A percentile compares a stretch with the other conserved stretches of the same genome.
These are phyloP conservation scores for Parachlorella kessleri DNA, from an alignment of 139 green algal genomes.

Conservation along the genomic window DNA sequence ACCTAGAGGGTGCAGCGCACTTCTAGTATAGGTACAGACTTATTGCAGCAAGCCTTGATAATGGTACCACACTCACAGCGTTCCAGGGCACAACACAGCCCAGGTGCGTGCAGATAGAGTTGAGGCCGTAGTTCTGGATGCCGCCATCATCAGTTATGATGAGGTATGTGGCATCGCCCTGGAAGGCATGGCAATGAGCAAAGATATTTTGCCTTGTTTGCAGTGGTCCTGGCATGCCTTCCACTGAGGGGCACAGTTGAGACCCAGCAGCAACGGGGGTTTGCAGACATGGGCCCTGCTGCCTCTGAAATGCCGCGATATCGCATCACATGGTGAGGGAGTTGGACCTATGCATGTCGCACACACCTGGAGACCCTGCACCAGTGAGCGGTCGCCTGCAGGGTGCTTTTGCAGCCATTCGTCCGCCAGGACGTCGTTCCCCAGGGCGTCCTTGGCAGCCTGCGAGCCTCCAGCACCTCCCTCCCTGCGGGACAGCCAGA, in stretches of 20 bases:
- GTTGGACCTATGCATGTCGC: neutral
- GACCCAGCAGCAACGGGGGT: neutral
- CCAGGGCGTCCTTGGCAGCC: conserved; percentile 94
- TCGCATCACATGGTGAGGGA: neutral
- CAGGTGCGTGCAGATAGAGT: conserved; percentile 99
- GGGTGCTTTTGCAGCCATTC: conserved; percentile 90
- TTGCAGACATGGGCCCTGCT: neutral
- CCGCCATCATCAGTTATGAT: conserved; percentile 77
- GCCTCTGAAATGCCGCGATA: neutral
- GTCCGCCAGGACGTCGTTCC: conserved; percentile 83
- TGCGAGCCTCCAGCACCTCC: conserved; percentile 78
- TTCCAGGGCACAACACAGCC: conserved; percentile 99
- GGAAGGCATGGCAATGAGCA: conserved; percentile 17
- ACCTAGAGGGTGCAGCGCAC: too few species aligned
- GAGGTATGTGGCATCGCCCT: conserved; percentile 98
- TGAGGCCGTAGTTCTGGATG: conserved; percentile 95
- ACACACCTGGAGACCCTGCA: conserved; percentile 94
- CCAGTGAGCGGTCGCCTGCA: conserved; percentile 80
- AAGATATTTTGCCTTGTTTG: too few species aligned
- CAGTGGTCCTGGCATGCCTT: too few species aligned
- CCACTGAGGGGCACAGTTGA: too few species aligned
- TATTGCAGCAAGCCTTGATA: too few species aligned
- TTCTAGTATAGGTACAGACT: too few species aligned
- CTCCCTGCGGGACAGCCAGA: too few species aligned
- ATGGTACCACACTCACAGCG: conserved; percentile 57